Evolutionary conservation across 2,329 filamentous ascomycete genomes (phyloP), one percentile per base, ranked within the genome.

Genomic region (Cryphonectria naterciae): DNA sequence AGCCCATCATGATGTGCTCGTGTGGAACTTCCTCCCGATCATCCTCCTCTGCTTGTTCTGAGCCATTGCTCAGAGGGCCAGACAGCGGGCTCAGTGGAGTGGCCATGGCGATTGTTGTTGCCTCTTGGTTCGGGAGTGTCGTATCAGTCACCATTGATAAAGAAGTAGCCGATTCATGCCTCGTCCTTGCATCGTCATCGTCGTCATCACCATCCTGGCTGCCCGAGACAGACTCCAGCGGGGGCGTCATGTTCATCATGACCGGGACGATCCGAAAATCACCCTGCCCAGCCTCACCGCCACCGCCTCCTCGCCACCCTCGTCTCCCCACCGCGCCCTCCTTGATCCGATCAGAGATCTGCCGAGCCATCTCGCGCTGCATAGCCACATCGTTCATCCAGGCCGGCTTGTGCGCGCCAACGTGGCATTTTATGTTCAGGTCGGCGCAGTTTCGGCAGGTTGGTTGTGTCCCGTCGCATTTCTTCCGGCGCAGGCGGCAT

Each of bases 401-500:
- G 5, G 84, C 84, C 19, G 87, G 87, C 76, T 87, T 89, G 35
- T 80, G 78, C 1, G 85, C 81, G 71, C 80, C 79, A 74, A 85
- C 89, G 71, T 87, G 77, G 75, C 89, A 91, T 25, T 83, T 83
- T 70, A 90, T 89, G 65, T 86, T 82, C n/a, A 91, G 25, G 6
- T 58, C 54, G 13, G 25, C 76, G 78, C 88, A 91, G 49, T 77
- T 79, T 7, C 83, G 79, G 77, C 88, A 91, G 13, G 83, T 76
- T 15, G 88, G 87, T 2, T 81, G 83, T 35, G 75, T 80, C 75
- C 88, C 86, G 73, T 89, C 86, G 76, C 88, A 91, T 75, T 89
- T 89, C 76, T 90, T 91, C 74, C 86, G 86, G 28, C 88, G 85
- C 15, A 89, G 81, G 32, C 87, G 84, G 75, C 88, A 90, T 2